Conservation (phyloP, 2,329 filamentous ascomycete species). For the Phialocephala subalpina region DNA sequence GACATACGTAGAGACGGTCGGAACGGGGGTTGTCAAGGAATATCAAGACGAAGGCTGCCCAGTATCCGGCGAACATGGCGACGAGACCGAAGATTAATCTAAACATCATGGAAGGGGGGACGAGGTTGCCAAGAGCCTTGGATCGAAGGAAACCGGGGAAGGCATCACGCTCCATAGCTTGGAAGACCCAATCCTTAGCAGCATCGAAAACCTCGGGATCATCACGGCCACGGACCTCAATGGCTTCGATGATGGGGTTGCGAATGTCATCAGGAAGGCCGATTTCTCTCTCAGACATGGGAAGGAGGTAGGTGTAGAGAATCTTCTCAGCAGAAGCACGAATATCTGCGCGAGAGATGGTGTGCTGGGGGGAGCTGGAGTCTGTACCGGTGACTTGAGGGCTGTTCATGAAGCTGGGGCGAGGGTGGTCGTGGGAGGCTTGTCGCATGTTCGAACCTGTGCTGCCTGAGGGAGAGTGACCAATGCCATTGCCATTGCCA, state of each 20-base stretch:
- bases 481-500: slow-evolving; percentile 59
- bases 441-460: slow-evolving; percentile 47
- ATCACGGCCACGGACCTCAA: slow-evolving; percentile 90
- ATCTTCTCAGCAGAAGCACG: slow-evolving; percentile 96
- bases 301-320: slow-evolving; percentile 94
- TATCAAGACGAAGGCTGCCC: slow-evolving; percentile 92
- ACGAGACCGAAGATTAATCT: slow-evolving; percentile 86
- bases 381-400: slow-evolving; percentile 72
- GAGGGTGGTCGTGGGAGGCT: slow-evolving; percentile 54
- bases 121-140: slow-evolving; percentile 95
- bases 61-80: slow-evolving; percentile 90
- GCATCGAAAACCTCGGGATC: slow-evolving; percentile 97
- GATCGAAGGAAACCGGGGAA: slow-evolving; percentile 95
- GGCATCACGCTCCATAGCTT: slow-evolving; percentile 99
- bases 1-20: slow-evolving; percentile 84
- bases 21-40: slow-evolving; percentile 80
- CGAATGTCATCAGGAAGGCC: slow-evolving; percentile 89
- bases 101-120: slow-evolving; percentile 88
- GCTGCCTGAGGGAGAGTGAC: slow-evolving; percentile 61
- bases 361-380: slow-evolving; percentile 83
- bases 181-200: slow-evolving; percentile 99
- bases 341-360: slow-evolving; percentile 88
- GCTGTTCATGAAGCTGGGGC: slow-evolving; percentile 66
- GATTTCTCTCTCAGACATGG: slow-evolving; percentile 96
- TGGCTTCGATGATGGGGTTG: slow-evolving; percentile 82